Evolutionary conservation across 2,329 filamentous ascomycete species (phyloP), one percentile per base, ranked within the genome.

Genomic region (Cytospora paraplurivora): DNA sequence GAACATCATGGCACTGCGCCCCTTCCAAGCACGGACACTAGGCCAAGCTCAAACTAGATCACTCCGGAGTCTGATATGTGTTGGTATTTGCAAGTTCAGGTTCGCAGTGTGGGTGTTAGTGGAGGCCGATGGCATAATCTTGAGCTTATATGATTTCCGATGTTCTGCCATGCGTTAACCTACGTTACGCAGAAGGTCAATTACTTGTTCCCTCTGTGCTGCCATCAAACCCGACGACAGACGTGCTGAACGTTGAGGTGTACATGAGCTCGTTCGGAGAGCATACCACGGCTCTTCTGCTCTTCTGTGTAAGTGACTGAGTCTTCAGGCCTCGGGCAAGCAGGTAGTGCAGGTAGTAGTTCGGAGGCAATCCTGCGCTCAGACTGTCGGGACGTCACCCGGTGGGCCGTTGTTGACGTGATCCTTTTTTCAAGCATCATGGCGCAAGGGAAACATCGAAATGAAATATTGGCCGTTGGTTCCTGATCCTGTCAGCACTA

Each of bases 401-500:
- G 41, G n/a, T 47, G 44, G 21, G 44, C 44, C 44, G 21, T 47
- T 47, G 19, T 47, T 7, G 7, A 21, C 49, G 51, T 32, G 50
- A 50, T 19, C 58, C 27, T 56, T 57, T 59, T n/a, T 55, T 35
- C 52, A 37, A 62, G 56, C 41, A 27, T 59, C 63, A 49, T 17
- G 59, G 49, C 53, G 63, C 59, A 59, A 38, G 38, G 59, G 44
- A 41, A 41, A 50, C 10, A 50, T 38, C 19, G 52, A 59, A 58
- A 65, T 64, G 52, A 59, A 58, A 65, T 64, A 63, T 65, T 62
- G 63, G 53, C n/a, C 19, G 59, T 59, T 63, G 59, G 60, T 54
- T 63, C 51, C 6, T 56, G 51, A 53, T 12, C 27, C 37, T 63
- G 55, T 59, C 56, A 62, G 63, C 63, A 54, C 63, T 63, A 65